Evolutionary conservation across 2,329 filamentous ascomycete species (phyloP).

Genomic region (Colletotrichum truncatum): DNA sequence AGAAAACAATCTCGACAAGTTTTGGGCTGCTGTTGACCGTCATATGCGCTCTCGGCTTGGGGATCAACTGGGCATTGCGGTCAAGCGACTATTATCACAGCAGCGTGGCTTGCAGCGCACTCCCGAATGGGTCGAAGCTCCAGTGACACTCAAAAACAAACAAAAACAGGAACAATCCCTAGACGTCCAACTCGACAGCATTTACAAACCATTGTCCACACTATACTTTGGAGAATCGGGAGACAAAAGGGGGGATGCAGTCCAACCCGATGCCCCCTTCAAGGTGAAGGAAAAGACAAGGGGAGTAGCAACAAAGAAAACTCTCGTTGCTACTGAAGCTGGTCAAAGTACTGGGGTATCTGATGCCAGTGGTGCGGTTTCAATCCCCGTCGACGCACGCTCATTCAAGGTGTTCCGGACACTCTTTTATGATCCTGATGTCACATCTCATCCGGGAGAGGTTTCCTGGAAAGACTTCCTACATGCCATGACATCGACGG

Average conservation of each 20-base stretch:
- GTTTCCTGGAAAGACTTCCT: conserved; percentile 63
- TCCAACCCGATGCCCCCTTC: background rate
- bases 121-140: conserved; percentile 53
- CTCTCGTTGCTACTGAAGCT: background rate
- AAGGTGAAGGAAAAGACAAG: conserved; percentile 35
- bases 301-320: background rate
- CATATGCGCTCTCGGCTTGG: conserved; percentile 25
- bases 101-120: conserved; percentile 55
- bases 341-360: background rate
- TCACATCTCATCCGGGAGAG: conserved; percentile 53
- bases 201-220: conserved; percentile 36
- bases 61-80: conserved; percentile 36
- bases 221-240: conserved; percentile 29
- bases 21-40: conserved; percentile 48
- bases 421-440: conserved; percentile 51
- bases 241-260: background rate
- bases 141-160: conserved; percentile 26
- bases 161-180: background rate
- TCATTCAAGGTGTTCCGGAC: conserved; percentile 45
- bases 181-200: background rate
- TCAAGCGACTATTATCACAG: conserved; percentile 41
- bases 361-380: conserved; percentile 8
- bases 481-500: conserved; percentile 57
- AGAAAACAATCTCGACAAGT: conserved; percentile 56
- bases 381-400: conserved; percentile 40